Evolutionary conservation across 306 rosid species (phyloP).

Genomic region (Luffa acutangula): DNA sequence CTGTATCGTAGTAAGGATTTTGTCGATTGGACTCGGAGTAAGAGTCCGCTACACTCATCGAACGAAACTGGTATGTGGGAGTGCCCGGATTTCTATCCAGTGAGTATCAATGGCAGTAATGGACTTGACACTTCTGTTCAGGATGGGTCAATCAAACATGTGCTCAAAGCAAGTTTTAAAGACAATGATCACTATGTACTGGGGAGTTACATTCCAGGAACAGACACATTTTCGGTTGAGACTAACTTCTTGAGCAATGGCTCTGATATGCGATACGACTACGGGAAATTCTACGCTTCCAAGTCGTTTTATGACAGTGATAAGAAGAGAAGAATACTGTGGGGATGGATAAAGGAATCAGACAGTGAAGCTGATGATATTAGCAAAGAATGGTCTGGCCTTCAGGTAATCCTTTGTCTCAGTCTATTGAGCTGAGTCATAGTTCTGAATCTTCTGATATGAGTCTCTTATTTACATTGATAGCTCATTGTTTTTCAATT

Average conservation of each 20-base stretch:
- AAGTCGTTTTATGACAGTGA: constrained; percentile 39
- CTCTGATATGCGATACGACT: constrained; percentile 30
- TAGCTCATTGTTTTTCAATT: not conserved
- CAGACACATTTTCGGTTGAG: constrained; percentile 26
- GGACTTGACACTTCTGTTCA: constrained; percentile 35
- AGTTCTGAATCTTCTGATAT: not conserved
- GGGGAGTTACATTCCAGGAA: constrained; percentile 28
- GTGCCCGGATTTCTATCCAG: constrained; percentile 52
- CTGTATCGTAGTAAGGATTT: constrained; percentile 36
- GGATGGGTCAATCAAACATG: constrained; percentile 23
- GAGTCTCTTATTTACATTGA: not conserved
- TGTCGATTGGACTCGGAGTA: constrained; percentile 22
- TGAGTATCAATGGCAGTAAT: constrained; percentile 16
- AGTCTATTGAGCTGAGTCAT: not conserved
- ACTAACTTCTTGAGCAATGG: constrained; percentile 19
- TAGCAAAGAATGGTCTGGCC: constrained; percentile 64
- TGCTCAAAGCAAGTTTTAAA: constrained; percentile 38
- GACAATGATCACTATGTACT: constrained; percentile 29
- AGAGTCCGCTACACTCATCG: constrained; percentile 20
- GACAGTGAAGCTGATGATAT: constrained; percentile 29
- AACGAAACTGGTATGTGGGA: constrained; percentile 32
- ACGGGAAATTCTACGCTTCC: constrained; percentile 50
- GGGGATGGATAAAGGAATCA: constrained; percentile 40
- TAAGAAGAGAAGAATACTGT: constrained; percentile 39
- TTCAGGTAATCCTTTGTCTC: constrained; percentile 34